phyloP scores from a whole-genome alignment of 2,329 filamentous ascomycete genomes.

The Podosphaera aphanis region DNA sequence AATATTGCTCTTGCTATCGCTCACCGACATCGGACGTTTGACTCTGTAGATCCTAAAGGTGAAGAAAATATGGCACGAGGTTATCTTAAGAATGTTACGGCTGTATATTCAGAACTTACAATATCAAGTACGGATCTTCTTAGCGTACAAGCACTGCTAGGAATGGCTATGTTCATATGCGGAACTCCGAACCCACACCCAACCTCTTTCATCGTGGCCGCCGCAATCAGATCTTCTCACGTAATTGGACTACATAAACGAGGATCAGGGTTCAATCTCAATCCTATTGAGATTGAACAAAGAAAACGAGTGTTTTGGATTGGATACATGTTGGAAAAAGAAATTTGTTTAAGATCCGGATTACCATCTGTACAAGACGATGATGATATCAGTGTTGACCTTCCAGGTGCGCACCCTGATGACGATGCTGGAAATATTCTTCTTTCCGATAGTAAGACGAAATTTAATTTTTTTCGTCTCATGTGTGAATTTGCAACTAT shows the following conservation, averaged over 20 bases:
- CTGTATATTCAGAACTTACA: slow-evolving; percentile 72
- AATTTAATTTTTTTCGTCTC: slow-evolving; percentile 81
- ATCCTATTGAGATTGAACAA: slow-evolving; percentile 84
- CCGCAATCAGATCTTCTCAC: slow-evolving; percentile 73
- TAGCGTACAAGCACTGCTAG: slow-evolving; percentile 79
- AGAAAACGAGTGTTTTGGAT: slow-evolving; percentile 60
- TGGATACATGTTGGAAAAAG: slow-evolving; percentile 49
- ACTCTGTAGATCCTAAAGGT: slow-evolving; percentile 68
- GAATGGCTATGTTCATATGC: slow-evolving; percentile 85
- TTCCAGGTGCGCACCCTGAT: slow-evolving; percentile 70
- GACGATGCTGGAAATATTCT: slow-evolving; percentile 93
- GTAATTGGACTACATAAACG: slow-evolving; percentile 90
- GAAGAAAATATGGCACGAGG: slow-evolving; percentile 91
- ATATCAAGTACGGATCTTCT: slow-evolving; percentile 91
- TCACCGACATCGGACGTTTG: slow-evolving; percentile 82
- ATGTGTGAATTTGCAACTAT: slow-evolving; percentile 86
- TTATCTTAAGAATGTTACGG: slow-evolving; percentile 91
- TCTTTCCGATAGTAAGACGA: slow-evolving; percentile 65
- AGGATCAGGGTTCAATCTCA: slow-evolving; percentile 78
- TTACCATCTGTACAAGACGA: slow-evolving; percentile 50
- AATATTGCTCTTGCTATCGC: slow-evolving; percentile 88
- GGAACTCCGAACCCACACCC: slow-evolving; percentile 94
- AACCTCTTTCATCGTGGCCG: slow-evolving; percentile 71
- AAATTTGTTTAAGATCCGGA: slow-evolving; percentile 50
- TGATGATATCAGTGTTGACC: slow-evolving; percentile 82